These are phyloP conservation scores for Talaromyces sp. DNA, from an alignment of 2,329 filamentous ascomycete genomes.

Conservation along the genomic window DNA sequence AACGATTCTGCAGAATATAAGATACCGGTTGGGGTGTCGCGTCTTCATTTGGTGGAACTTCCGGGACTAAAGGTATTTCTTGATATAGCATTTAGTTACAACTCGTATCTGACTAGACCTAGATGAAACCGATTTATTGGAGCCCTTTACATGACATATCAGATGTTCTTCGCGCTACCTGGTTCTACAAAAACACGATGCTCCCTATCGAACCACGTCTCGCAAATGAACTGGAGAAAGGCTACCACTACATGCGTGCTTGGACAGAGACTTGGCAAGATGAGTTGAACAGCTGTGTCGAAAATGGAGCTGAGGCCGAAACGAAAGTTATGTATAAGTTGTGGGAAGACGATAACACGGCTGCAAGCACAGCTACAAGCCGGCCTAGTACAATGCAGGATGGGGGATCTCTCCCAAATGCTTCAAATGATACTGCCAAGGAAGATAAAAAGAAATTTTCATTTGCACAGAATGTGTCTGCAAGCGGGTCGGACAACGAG, in stretches of 20 bases:
- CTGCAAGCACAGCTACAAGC: conserved; percentile 31
- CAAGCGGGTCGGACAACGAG: conserved; percentile 36
- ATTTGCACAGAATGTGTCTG: conserved; percentile 37
- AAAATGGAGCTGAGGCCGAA: conserved; percentile 84
- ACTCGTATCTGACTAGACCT: conserved; percentile 17
- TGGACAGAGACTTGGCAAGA: conserved; percentile 93
- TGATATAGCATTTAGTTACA: background rate
- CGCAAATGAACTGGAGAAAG: conserved; percentile 88
- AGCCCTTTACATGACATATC: conserved; percentile 86
- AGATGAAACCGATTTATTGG: conserved; percentile 98
- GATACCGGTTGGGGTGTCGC: conserved; percentile 83
- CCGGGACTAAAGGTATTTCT: conserved; percentile 56
- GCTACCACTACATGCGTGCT: conserved; percentile 78
- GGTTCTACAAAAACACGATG: conserved; percentile 98
- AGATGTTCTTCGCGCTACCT: conserved; percentile 77
- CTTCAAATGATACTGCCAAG: conserved; percentile 12
- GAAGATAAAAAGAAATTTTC: conserved; percentile 19
- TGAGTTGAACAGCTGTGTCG: conserved; percentile 82
- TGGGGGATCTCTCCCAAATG: conserved; percentile 20
- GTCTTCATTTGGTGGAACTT: conserved; percentile 81
- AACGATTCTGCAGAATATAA: conserved; percentile 43
- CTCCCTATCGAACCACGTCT: conserved; percentile 77
- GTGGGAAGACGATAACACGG: conserved; percentile 59
- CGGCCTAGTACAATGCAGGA: conserved; percentile 34
- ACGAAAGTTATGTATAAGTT: conserved; percentile 82